A percentile compares a stretch with the other conserved stretches of the same genome.
Evolutionary conservation across 2,329 filamentous ascomycete species (phyloP).

Genomic region (Pseudogymnoascus destructans): DNA sequence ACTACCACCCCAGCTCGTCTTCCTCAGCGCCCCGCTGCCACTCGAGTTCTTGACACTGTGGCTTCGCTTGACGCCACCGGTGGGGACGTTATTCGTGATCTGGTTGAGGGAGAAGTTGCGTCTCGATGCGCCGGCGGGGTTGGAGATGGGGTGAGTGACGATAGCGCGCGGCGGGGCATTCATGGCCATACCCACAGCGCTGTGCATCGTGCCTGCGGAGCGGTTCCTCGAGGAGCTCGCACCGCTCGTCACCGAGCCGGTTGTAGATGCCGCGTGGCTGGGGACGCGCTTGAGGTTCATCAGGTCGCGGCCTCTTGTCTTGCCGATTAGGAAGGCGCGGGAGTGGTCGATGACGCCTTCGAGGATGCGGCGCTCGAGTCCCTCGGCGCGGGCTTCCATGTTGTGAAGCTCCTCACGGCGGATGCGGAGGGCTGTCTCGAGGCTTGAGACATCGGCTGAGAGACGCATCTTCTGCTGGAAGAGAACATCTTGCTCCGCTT

Average conservation of each 20-base stretch:
- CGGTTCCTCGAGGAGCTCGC: constrained; percentile 30
- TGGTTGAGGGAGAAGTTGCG: constrained; percentile 86
- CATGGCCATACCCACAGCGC: constrained; percentile 41
- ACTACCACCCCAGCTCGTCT: constrained; percentile 55
- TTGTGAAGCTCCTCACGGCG: constrained; percentile 80
- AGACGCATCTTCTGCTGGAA: constrained; percentile 66
- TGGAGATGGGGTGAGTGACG: constrained; percentile 26
- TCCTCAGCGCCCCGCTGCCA: constrained; percentile 39
- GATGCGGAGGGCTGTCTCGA: constrained; percentile 80
- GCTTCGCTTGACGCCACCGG: constrained; percentile 57
- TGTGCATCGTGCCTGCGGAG: constrained; percentile 25
- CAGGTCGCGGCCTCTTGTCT: constrained; percentile 36
- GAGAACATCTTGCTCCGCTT: constrained; percentile 59
- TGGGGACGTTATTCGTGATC: constrained; percentile 60
- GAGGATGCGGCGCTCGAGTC: constrained; percentile 79
- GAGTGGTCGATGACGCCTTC: constrained; percentile 96
- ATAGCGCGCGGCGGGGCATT: constrained; percentile 28
- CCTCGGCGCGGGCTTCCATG: constrained; percentile 83
- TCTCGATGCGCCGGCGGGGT: constrained; percentile 44
- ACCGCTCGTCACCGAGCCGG: constrained; percentile 26
- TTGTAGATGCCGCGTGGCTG: constrained; percentile 31
- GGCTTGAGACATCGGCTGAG: constrained; percentile 72
- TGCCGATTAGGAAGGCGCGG: constrained; percentile 70
- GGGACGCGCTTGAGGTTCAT: constrained; percentile 40
- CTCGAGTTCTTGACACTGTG: constrained; percentile 59